Base-by-base conservation (phyloP, 202 grass and related monocot species). In the Panicum virgatum region DNA sequence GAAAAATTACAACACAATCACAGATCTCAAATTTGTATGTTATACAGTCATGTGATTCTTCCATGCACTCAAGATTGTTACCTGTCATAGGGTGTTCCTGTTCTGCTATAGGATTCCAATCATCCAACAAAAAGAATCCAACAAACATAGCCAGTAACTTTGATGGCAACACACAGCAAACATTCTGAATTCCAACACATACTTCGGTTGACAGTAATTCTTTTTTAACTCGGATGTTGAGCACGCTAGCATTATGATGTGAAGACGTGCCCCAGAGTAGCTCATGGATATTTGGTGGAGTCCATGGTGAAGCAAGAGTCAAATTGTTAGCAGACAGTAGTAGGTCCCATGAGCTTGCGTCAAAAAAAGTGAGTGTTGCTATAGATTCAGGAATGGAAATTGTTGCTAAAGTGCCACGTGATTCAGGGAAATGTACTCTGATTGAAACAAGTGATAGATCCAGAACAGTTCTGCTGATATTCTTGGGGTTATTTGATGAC, bases 61-160 rank as follows among this genome's bases (percentile, higher is more conserved):
- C 53, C 44, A 56, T 51, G 82, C 74, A 73, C 29, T 75, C 76
- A 78, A 64, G 11, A 62, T 89, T 83, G 19, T 86, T 76, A 89
- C 58, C 79, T 88, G 44, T 48, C 58, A 85, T 59, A 76, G 58
- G 54, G 48, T 88, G 19, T 82, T 87, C 56, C 32, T 86, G 82
- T 88, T 94, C 85, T 86, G 56, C 69, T 73, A 84, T 16, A 50
- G 84, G 75, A 78, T 77, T 68, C 96, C 96, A 98, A 80, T 98
- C 84, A 84, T 94, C 90, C 89, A 98, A 91, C 62, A 92, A 83
- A 89, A 98, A 95, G 70, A 90, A 98, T 71, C 96, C 96, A 80
- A 95, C 56, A 79, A 95, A 73, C 87, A 98, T 86, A 73, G 92
- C 84, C 39, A 98, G 80, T 72, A 91, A 88, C 67, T 98, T 91